These are phyloP conservation scores for Agaricus sinodeliciosus DNA, from an alignment of 768 basidiomycete species.

Conservation along the genomic window DNA sequence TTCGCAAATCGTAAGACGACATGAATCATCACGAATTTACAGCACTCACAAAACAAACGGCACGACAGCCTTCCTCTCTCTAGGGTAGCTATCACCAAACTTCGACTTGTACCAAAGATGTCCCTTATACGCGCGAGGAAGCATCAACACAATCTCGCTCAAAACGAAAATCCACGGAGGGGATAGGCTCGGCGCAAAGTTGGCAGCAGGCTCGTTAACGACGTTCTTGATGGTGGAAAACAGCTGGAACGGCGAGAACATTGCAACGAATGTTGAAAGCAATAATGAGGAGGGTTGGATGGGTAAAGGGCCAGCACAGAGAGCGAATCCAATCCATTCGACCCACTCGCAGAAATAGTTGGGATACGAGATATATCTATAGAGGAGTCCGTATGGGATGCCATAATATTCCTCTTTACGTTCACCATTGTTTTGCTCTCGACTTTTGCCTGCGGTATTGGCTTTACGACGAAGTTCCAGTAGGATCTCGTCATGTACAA, in stretches of 20 bases:
- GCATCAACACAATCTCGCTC: slow-evolving; percentile 70
- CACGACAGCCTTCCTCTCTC: slow-evolving; percentile 69
- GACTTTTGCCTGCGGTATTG: slow-evolving; percentile 13
- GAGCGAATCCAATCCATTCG: slow-evolving; percentile 86
- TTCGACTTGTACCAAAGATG: slow-evolving; percentile 80
- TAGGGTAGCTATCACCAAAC: slow-evolving; percentile 74
- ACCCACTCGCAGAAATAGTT: slow-evolving; percentile 95
- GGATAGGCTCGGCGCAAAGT: slow-evolving; percentile 37
- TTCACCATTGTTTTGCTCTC: background rate
- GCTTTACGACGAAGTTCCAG: slow-evolving; percentile 72
- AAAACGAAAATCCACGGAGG: slow-evolving; percentile 82
- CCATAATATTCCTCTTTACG: slow-evolving; percentile 53
- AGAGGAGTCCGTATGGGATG: slow-evolving; percentile 76
- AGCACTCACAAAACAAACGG: slow-evolving; percentile 58
- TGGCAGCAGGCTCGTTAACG: slow-evolving; percentile 21
- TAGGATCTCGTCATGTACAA: slow-evolving; percentile 87
- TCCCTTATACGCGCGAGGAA: slow-evolving; percentile 74
- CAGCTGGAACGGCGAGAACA: slow-evolving; percentile 4
- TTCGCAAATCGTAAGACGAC: background rate
- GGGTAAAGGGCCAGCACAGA: slow-evolving; percentile 60
- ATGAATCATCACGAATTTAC: no score
- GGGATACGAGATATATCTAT: slow-evolving; percentile 77
- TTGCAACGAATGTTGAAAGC: slow-evolving; percentile 13
- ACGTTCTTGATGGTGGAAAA: slow-evolving; percentile 7
- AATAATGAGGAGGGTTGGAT: slow-evolving; percentile 17